A percentile compares a stretch with the other conserved stretches of the same genome.
Evolutionary conservation across 2,329 filamentous ascomycete genomes (phyloP).

Genomic region (Stenocarpella maydis): DNA sequence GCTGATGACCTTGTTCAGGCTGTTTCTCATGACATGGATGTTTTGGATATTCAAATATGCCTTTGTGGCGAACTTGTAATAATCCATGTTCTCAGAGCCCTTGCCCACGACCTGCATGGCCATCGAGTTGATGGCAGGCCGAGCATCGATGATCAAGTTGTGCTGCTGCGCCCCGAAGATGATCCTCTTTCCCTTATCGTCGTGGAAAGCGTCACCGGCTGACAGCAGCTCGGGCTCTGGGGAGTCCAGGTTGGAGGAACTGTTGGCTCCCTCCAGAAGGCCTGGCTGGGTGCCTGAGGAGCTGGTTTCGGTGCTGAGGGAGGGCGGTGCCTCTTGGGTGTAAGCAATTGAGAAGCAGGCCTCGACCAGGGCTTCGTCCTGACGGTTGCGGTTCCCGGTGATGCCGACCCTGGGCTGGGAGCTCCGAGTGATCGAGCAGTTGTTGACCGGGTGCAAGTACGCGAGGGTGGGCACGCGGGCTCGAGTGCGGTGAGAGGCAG

Average conservation of each 20-base stretch:
- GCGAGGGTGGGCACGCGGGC: slow-evolving; percentile 88
- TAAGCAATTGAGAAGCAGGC: slow-evolving; percentile 86
- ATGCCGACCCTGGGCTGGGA: slow-evolving; percentile 92
- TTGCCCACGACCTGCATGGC: slow-evolving; percentile 93
- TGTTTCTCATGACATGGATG: slow-evolving; percentile 97
- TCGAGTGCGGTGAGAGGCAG: slow-evolving; percentile 86
- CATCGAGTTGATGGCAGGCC: slow-evolving; percentile 91
- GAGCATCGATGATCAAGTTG: slow-evolving; percentile 95
- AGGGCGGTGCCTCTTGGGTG: slow-evolving; percentile 48
- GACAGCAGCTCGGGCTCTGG: slow-evolving; percentile 74
- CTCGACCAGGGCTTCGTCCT: slow-evolving; percentile 92
- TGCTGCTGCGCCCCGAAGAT: slow-evolving; percentile 92
- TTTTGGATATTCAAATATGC: slow-evolving; percentile 96
- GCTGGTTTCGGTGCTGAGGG: slow-evolving; percentile 47
- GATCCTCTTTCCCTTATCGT: slow-evolving; percentile 68
- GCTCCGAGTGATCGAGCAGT: slow-evolving; percentile 94
- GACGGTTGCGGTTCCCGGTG: slow-evolving; percentile 86
- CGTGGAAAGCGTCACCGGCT: slow-evolving; percentile 57
- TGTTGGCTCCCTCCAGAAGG: slow-evolving; percentile 65
- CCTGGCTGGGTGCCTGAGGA: slow-evolving; percentile 61
- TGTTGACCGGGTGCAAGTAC: slow-evolving; percentile 96
- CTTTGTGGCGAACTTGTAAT: slow-evolving; percentile 92
- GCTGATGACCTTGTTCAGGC: slow-evolving; percentile 85
- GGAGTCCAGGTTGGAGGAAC: slow-evolving; percentile 49
- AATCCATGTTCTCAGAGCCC: slow-evolving; percentile 97